A percentile compares a stretch with the other conserved stretches of the same genome.
These are phyloP conservation scores for Fusarium udum DNA, from an alignment of 2,329 filamentous ascomycete genomes.

Conservation along the genomic window DNA sequence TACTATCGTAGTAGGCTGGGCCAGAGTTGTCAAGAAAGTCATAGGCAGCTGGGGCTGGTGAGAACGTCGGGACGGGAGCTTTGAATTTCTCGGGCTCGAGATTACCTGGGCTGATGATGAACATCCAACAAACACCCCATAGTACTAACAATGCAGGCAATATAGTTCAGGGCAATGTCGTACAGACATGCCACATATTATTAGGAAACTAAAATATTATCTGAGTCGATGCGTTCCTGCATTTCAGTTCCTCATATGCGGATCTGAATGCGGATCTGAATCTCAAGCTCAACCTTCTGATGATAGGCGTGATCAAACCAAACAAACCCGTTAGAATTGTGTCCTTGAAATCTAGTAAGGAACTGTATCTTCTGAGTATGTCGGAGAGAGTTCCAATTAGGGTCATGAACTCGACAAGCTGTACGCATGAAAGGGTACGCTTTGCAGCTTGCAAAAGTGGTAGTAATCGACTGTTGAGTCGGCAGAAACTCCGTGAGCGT, in stretches of 20 bases:
- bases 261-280: neutral
- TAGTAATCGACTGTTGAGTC: neutral
- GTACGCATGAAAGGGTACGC: neutral
- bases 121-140: neutral
- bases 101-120: neutral
- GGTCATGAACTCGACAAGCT: neutral
- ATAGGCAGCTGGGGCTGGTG: neutral
- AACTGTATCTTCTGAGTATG: neutral
- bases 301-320: neutral
- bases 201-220: neutral
- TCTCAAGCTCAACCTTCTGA: neutral
- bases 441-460: neutral
- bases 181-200: neutral
- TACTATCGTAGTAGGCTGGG: neutral
- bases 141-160: neutral
- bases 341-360: neutral
- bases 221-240: neutral
- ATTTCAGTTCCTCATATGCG: neutral
- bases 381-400: accelerated
- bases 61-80: neutral
- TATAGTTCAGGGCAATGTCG: neutral
- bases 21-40: accelerated
- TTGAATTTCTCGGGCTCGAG: neutral
- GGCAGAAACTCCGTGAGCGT: neutral
- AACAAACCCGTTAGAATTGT: neutral